A percentile compares a stretch with the other conserved stretches of the same genome.
These are phyloP conservation scores for Eucalyptus erythrocorys DNA, from an alignment of 345 rosid genomes.

Conservation along the genomic window DNA sequence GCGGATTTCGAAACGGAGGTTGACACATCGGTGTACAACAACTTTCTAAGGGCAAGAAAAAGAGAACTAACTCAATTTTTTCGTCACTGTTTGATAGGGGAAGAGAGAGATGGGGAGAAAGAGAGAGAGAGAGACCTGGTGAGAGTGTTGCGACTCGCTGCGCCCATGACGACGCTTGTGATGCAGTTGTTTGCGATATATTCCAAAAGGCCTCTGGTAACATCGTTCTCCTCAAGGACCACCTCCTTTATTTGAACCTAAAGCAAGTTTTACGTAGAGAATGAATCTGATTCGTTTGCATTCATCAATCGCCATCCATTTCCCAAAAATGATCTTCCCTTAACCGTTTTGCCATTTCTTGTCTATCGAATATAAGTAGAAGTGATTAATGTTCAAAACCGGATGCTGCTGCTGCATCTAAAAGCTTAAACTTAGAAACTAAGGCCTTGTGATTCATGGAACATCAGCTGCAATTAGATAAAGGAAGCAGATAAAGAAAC, in stretches of 20 bases:
- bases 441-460: background rate
- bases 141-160: conserved; percentile 44
- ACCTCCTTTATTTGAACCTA: conserved; percentile 58
- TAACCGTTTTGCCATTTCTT: background rate
- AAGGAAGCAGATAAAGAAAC: background rate
- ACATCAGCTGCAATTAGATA: background rate
- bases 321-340: background rate
- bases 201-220: conserved; percentile 48
- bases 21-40: conserved; percentile 42
- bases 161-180: conserved; percentile 54
- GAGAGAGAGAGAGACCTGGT: conserved; percentile 30
- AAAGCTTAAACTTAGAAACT: background rate
- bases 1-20: conserved; percentile 31
- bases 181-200: conserved; percentile 39
- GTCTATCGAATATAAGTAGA: background rate
- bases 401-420: background rate
- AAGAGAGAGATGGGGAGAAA: background rate
- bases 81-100: too few species aligned
- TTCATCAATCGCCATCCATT: background rate
- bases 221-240: conserved; percentile 46
- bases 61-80: background rate
- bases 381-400: background rate
- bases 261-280: background rate
- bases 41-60: conserved; percentile 12
- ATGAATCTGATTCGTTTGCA: background rate